Conservation (phyloP, 768 basidiomycete species). For the Glaciozyma martinii region DNA sequence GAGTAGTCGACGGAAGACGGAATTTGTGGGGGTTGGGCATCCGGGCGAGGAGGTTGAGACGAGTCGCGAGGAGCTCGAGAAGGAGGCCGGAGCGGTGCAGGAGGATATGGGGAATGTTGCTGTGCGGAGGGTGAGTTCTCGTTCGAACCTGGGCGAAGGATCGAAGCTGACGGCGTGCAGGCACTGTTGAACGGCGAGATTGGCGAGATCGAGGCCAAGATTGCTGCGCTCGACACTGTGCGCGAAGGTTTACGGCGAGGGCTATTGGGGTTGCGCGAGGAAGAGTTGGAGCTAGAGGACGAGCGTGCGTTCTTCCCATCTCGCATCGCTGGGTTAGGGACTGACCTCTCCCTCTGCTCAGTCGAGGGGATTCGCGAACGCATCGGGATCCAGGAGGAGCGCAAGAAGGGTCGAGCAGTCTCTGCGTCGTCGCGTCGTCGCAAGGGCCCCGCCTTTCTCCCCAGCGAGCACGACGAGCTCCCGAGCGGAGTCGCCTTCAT, state of each 20-base stretch:
- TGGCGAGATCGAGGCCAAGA: slow-evolving; percentile 78
- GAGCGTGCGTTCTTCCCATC: slow-evolving; percentile 56
- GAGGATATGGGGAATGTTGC: slow-evolving; percentile 87
- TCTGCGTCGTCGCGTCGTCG: slow-evolving; percentile 20
- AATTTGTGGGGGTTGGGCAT: not conserved
- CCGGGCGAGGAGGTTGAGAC: slow-evolving; percentile 13
- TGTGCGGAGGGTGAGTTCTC: slow-evolving; percentile 51
- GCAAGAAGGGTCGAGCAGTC: slow-evolving; percentile 4
- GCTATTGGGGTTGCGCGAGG: slow-evolving; percentile 79
- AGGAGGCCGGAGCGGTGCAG: slow-evolving; percentile 76
- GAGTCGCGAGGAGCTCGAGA: slow-evolving; percentile 51
- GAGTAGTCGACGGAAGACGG: slow-evolving; percentile 15
- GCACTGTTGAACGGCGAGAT: slow-evolving; percentile 78
- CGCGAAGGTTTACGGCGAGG: slow-evolving; percentile 70
- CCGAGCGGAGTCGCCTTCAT: slow-evolving; percentile 94
- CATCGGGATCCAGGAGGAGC: slow-evolving; percentile 41
- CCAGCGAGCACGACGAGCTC: slow-evolving; percentile 92
- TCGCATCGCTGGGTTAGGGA: not conserved
- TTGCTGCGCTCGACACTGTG: slow-evolving; percentile 70
- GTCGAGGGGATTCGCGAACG: slow-evolving; percentile 86
- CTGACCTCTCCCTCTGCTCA: slow-evolving; percentile 37
- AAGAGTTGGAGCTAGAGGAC: slow-evolving; percentile 92
- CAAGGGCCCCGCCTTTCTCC: slow-evolving; percentile 83
- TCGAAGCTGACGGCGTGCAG: not conserved
- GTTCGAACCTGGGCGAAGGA: not conserved